Conservation (phyloP, 1,284 basidiomycete species). For the Ustilago tritici region DNA sequence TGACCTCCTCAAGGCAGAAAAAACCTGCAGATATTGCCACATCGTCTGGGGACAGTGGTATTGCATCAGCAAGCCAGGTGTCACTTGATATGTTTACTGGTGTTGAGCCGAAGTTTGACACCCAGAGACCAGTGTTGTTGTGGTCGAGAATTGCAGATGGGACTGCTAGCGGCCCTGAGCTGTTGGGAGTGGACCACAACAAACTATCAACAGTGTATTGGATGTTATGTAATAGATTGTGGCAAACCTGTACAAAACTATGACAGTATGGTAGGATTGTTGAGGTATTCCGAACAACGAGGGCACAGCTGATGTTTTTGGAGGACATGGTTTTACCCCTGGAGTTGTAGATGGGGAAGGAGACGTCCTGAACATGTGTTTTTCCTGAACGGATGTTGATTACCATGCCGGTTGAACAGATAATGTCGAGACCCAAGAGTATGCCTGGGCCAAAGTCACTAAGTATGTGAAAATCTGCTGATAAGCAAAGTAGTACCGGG, state of each 20-base stretch:
- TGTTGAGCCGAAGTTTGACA: too few relatives aligned
- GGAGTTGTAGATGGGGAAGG: slow-evolving; percentile 5
- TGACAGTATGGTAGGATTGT: background rate
- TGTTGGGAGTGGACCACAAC: too few relatives aligned
- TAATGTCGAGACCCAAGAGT: background rate
- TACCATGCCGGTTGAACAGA: background rate
- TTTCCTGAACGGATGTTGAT: background rate
- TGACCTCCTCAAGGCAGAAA: too few relatives aligned
- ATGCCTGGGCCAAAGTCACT: background rate
- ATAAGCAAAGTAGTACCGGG: background rate
- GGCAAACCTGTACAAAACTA: background rate
- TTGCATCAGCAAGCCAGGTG: too few relatives aligned
- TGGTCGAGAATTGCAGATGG: too few relatives aligned
- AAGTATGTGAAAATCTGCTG: slow-evolving; percentile 1
- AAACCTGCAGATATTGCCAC: too few relatives aligned
- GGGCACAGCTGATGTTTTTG: background rate
- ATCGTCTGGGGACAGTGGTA: too few relatives aligned
- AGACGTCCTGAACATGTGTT: background rate
- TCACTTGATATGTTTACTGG: too few relatives aligned
- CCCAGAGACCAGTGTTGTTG: too few relatives aligned
- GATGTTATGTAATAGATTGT: background rate
- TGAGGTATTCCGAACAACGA: background rate
- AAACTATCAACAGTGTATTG: background rate
- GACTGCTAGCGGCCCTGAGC: too few relatives aligned
- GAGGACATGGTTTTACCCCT: background rate